Evolutionary conservation across 73 alveolate genomes (phyloP), one percentile per base, ranked within the genome.

Genomic region (Urostyla sp.): DNA sequence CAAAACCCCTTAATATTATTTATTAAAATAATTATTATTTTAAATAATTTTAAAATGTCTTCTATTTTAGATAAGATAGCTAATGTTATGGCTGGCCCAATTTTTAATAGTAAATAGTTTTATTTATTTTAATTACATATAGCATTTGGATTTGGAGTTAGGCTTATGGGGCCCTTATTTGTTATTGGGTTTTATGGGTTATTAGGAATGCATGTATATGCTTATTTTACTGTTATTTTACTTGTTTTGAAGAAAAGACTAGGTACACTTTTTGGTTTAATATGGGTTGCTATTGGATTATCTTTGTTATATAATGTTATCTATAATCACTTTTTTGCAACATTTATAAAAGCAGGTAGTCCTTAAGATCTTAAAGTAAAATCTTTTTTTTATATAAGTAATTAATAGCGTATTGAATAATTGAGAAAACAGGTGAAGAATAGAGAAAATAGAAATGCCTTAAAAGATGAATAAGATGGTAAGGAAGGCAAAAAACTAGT

Each of bases 281-380:
- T 53, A 7, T 75, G 87, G 87, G 59, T 46, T 6, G 58, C 50
- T 24, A 34, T 75, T n/a, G 87, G 87, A 15, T 5, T 75, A 1
- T 2, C 38, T 8, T 37, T 75, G 4, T 40, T 75, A 0, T 54
- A 21, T 30, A 56, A 56, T 37, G 15, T 56, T 28, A 21, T 35
- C 28, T 75, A 13, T 27, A 75, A 75, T 32, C 87, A 75, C 37
- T 34, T 56, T 7, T 32, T 75, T 21, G 67, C 87, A 3, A 56
- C 59, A 52, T 21, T 75, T 7, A 21, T 75, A 3, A 75, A 75
- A 37, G 72, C 87, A 4, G 78, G 87, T 16, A 30, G 56, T 36
- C 87, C 87, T 30, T 18, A 13, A 6, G 75, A 40, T 36, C 54
- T 56, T 1, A 56, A 56, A 36, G 55, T 43, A 48, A 21, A 5